phyloP scores from a whole-genome alignment of 2,329 filamentous ascomycete genomes.

The Fusarium compactum region DNA sequence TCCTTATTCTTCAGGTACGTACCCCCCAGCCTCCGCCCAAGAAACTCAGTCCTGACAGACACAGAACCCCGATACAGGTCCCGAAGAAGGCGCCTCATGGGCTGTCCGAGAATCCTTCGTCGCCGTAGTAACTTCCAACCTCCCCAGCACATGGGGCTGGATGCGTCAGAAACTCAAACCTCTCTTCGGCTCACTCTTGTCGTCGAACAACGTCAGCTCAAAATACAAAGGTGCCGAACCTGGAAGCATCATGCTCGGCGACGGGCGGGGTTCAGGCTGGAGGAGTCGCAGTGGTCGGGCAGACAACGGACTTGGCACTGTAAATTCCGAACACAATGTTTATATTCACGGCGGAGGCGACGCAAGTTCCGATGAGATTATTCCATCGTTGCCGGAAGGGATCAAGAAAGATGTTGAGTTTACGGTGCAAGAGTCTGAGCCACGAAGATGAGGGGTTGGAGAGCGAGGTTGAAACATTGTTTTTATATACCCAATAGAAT shows the following conservation, averaged over 20 bases:
- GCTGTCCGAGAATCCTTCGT: constrained; percentile 56
- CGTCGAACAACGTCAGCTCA: constrained; percentile 31
- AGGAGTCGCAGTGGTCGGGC: constrained; percentile 28
- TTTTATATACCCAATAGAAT: background rate
- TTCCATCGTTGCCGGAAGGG: background rate
- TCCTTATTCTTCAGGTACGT: constrained; percentile 53
- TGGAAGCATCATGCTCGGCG: constrained; percentile 44
- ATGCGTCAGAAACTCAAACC: constrained; percentile 46
- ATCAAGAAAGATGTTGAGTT: constrained; percentile 43
- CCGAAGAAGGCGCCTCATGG: constrained; percentile 52
- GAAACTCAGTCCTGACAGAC: background rate
- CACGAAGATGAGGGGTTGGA: background rate
- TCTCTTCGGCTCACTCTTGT: constrained; percentile 42
- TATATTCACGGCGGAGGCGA: constrained; percentile 38
- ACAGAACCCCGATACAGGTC: constrained; percentile 53
- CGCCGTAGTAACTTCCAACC: constrained; percentile 54
- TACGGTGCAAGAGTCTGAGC: constrained; percentile 23
- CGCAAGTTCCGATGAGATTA: constrained; percentile 41
- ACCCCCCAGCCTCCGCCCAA: rapidly evolving
- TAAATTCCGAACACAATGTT: constrained; percentile 4
- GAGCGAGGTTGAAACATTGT: too few relatives aligned
- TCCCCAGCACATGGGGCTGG: constrained; percentile 51
- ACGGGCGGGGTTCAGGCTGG: constrained; percentile 31
- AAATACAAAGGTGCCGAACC: constrained; percentile 38
- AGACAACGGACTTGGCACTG: constrained; percentile 1